Conservation (phyloP, 2,329 filamentous ascomycete genomes). For the Westerdykella ornata region DNA sequence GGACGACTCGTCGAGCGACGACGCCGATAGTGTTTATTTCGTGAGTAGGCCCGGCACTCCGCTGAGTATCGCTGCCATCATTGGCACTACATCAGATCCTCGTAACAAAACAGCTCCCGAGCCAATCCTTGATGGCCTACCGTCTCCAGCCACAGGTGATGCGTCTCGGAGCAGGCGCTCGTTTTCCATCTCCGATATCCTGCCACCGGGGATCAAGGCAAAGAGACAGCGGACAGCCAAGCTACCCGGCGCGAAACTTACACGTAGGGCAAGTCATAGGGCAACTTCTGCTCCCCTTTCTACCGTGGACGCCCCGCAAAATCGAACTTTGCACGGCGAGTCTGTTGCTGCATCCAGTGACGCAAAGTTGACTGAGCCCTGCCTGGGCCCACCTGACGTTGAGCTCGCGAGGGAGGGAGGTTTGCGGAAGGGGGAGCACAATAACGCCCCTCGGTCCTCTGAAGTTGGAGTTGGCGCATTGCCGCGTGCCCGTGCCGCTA, state of each 20-base stretch:
- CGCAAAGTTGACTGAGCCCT: conserved; percentile 33
- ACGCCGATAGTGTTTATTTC: conserved; percentile 36
- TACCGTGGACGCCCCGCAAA: conserved; percentile 36
- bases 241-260: conserved; percentile 21
- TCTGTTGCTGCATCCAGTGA: conserved; percentile 31
- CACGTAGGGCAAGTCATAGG: conserved; percentile 28
- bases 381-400: conserved; percentile 15
- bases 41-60: conserved; percentile 37
- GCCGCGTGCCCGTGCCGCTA: conserved; percentile 14
- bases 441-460: conserved; percentile 16
- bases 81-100: conserved; percentile 19
- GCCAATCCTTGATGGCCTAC: conserved; percentile 1
- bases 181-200: conserved; percentile 46
- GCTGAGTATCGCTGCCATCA: conserved; percentile 25
- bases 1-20: conserved; percentile 34
- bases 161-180: conserved; percentile 39
- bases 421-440: background rate
- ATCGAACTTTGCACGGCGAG: conserved; percentile 31
- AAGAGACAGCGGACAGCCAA: conserved; percentile 33
- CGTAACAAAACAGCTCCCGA: conserved; percentile 8
- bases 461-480: conserved; percentile 23
- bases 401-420: conserved; percentile 5
- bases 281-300: conserved; percentile 30
- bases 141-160: conserved; percentile 19
- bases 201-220: conserved; percentile 34